Conservation (phyloP, 2,329 filamentous ascomycete species). For the Aspergillus pseudoterreus region DNA sequence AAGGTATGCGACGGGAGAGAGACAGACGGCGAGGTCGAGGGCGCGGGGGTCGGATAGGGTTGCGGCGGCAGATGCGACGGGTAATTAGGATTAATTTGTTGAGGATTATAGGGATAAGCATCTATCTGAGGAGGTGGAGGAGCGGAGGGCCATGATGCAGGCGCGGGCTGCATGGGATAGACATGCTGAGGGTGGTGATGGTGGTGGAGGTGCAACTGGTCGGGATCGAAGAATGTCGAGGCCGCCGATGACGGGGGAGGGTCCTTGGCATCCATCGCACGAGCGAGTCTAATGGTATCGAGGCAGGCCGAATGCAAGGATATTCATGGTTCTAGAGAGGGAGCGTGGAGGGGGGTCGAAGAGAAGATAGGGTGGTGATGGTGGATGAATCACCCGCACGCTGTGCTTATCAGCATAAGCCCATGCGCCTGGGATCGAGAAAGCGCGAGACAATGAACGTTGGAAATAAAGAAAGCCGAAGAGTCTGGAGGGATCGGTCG, state of each 20-base stretch:
- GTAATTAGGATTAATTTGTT: conserved; percentile 3
- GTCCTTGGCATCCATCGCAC: conserved; percentile 32
- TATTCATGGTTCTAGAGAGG: conserved; percentile 1
- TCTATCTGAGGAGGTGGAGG: not conserved
- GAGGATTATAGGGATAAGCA: conserved; percentile 6
- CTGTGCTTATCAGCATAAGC: conserved; percentile 25
- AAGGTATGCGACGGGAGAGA: not conserved
- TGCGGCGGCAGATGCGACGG: not conserved
- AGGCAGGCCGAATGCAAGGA: not conserved
- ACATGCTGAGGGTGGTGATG: not conserved
- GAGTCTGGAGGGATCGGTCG: conserved; percentile 1
- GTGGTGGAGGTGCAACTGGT: not conserved
- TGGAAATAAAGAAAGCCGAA: conserved; percentile 11
- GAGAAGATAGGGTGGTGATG: conserved; percentile 7
- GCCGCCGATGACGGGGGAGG: conserved; percentile 13
- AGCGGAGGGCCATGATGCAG: not conserved
- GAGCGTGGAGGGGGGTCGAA: conserved; percentile 14
- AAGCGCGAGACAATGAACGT: conserved; percentile 1
- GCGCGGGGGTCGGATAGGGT: conserved; percentile 13
- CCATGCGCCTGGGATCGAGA: conserved; percentile 11
- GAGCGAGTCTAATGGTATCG: conserved; percentile 15
- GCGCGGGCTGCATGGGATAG: not conserved
- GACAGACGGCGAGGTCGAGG: not conserved
- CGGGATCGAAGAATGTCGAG: not conserved
- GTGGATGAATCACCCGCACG: conserved; percentile 23